These are phyloP conservation scores for Conoideocrella luteorostrata DNA, from an alignment of 2,329 filamentous ascomycete species.

Conservation along the genomic window DNA sequence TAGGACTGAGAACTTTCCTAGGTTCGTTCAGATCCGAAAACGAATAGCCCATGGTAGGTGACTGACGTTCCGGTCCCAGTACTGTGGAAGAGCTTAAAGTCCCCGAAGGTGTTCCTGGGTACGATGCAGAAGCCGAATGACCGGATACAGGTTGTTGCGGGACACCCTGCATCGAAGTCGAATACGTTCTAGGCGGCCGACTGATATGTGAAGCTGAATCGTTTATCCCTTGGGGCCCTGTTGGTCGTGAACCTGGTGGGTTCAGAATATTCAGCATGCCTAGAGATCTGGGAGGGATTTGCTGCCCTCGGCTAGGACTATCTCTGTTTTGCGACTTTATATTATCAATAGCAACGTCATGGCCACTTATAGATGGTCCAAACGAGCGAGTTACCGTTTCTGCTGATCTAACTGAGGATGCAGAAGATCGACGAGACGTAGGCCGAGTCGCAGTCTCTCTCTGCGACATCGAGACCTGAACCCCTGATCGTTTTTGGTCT, in stretches of 20 bases:
- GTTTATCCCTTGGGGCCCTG: slow-evolving; percentile 12
- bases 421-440: slow-evolving; percentile 44
- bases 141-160: slow-evolving; percentile 19
- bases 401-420: slow-evolving; percentile 34
- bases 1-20: slow-evolving; percentile 26
- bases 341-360: slow-evolving; percentile 18
- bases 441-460: slow-evolving; percentile 50
- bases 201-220: slow-evolving; percentile 6
- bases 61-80: slow-evolving; percentile 26
- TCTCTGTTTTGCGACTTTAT: slow-evolving; percentile 16
- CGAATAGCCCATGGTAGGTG: slow-evolving; percentile 23
- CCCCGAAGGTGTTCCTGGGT: slow-evolving; percentile 26
- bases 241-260: slow-evolving; percentile 23
- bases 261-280: slow-evolving; percentile 34
- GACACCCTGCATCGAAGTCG: slow-evolving; percentile 14
- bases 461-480: slow-evolving; percentile 60
- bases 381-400: slow-evolving; percentile 19
- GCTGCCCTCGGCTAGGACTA: slow-evolving; percentile 17
- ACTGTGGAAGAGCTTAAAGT: slow-evolving; percentile 15
- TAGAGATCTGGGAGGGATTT: slow-evolving; percentile 19
- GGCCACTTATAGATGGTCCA: slow-evolving; percentile 13
- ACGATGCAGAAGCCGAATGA: slow-evolving; percentile 25
- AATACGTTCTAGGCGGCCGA: slow-evolving; percentile 6
- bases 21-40: slow-evolving; percentile 23
- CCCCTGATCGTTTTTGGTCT: slow-evolving; percentile 46